Evolutionary conservation across 176 grass and related monocot genomes (phyloP).

Genomic region (Zizania latifolia): DNA sequence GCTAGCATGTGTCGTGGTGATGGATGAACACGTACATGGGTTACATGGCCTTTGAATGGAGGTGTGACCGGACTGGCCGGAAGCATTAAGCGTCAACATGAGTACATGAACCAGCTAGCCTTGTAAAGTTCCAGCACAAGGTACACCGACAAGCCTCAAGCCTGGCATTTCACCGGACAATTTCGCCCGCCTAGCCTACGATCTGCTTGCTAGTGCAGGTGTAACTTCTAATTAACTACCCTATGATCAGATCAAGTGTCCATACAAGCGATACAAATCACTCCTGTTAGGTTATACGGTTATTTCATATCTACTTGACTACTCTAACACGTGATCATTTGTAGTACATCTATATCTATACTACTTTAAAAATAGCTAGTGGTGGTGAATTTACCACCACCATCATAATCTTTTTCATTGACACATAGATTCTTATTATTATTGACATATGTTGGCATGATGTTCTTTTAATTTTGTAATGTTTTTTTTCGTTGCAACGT

Average conservation of each 20-base stretch:
- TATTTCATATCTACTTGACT: too few relatives aligned
- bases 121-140: neutral
- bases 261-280: too few relatives aligned
- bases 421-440: too few relatives aligned
- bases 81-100: neutral
- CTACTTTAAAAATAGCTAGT: too few relatives aligned
- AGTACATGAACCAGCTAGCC: neutral
- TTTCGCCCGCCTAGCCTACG: neutral
- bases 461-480: too few relatives aligned
- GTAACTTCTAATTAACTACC: neutral
- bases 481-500: too few relatives aligned
- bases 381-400: too few relatives aligned
- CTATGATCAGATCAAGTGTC: too few relatives aligned
- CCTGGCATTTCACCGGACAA: neutral
- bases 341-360: too few relatives aligned
- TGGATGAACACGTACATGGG: neutral
- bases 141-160: neutral
- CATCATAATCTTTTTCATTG: too few relatives aligned
- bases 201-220: neutral
- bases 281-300: neutral
- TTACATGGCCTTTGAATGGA: neutral
- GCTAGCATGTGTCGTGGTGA: neutral
- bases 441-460: too few relatives aligned
- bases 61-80: neutral
- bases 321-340: too few relatives aligned